Conservation (phyloP, 2,329 filamentous ascomycete species). For the Neofusicoccum parvum region DNA sequence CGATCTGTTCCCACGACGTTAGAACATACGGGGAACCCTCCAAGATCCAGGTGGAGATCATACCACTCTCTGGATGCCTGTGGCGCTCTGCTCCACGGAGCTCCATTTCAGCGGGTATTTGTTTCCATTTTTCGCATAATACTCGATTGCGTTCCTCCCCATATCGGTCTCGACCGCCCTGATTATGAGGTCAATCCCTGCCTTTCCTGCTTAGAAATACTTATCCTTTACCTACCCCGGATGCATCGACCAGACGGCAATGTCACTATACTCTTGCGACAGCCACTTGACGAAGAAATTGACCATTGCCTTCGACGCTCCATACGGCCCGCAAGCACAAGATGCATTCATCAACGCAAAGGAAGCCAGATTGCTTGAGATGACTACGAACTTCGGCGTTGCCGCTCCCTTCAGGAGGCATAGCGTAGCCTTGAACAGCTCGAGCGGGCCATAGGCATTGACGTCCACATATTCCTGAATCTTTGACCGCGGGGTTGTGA, state of each 20-base stretch:
- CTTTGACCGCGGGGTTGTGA: not conserved
- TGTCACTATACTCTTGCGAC: constrained; percentile 24
- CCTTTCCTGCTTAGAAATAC: not conserved
- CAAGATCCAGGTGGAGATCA: not conserved
- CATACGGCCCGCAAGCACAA: constrained; percentile 23
- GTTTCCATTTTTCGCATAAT: not conserved
- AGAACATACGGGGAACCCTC: not conserved
- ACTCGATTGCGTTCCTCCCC: not conserved
- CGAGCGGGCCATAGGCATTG: constrained; percentile 27
- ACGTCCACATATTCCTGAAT: constrained; percentile 25
- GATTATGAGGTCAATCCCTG: not conserved
- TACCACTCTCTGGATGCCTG: not conserved
- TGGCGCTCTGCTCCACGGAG: not conserved
- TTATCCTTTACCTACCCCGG: constrained; percentile 24
- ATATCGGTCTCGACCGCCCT: constrained; percentile 1
- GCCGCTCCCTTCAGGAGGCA: constrained; percentile 22
- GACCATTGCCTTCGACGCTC: constrained; percentile 27
- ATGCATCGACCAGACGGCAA: constrained; percentile 24
- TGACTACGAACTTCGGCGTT: constrained; percentile 23
- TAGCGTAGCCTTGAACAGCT: constrained; percentile 25
- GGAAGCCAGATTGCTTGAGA: constrained; percentile 24
- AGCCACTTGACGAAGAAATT: constrained; percentile 28
- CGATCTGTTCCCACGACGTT: not conserved
- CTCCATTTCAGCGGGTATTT: not conserved
- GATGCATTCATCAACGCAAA: constrained; percentile 23